Base-by-base conservation (phyloP, 1,284 basidiomycete species). In the Ceratobasidium sp. region DNA sequence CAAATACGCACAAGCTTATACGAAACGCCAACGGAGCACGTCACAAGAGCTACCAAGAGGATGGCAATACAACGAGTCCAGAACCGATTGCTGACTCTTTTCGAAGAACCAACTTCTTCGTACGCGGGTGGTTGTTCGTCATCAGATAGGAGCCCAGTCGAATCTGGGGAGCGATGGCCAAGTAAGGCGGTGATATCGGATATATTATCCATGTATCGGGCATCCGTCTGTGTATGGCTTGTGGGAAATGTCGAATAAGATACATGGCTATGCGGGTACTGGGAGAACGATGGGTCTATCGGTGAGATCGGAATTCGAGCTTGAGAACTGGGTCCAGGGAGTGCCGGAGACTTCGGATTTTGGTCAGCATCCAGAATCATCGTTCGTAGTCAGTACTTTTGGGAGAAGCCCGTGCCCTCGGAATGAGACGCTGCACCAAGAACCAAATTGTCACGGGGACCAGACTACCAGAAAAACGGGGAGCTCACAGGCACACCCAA, bases 161-260 rank as follows among this genome's bases (percentile, higher is more conserved):
- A 41, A 23, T 27, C 18, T 20, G n/a, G 52, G n/a, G 52, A 33
- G 23, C 30, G 6, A 16, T 50, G 65, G 23, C 30, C 18, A 41
- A 67, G 30, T 12, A 67, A 46, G 8, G 41, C 48, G 30, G 65
- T 48, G 10, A 52, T 33, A 4, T 67, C 65, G 30, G 65, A 67
- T 14, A 23, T 23, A 33, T 41, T 27, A 27, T 52, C 8, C n/a
- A 10, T 23, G 8, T 30, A 12, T 30, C n/a, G 27, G 3, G 41
- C 30, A 27, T 27, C 23, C 1, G 18, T 3, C 41, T 12, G 20
- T 7, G 10, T 18, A 18, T 64, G 1, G n/a, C 38, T 67, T 27
- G 41, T 30, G n/a, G 65, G 46, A 48, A 67, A 67, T 18, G 65
- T 67, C 27, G 65, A 67, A 50, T 67, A 67, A 30, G 65, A 67